Conservation (phyloP, 2,329 filamentous ascomycete genomes). For the Arthrinium phaeospermum region DNA sequence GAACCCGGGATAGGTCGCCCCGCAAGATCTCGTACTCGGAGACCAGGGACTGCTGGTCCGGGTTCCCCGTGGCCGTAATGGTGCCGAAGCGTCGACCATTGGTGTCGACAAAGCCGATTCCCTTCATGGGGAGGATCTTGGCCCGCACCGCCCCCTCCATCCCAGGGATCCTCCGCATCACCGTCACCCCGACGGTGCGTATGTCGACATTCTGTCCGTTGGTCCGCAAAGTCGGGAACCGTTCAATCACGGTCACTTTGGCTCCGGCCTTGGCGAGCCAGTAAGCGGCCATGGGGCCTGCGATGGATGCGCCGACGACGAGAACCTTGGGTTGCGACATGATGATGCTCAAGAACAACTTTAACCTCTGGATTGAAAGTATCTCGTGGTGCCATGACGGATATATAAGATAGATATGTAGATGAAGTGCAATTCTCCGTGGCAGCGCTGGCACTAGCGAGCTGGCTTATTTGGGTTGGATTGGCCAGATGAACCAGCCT, state of each 20-base stretch:
- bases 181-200: conserved; percentile 45
- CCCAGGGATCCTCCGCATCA: conserved; percentile 46
- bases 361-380: no score
- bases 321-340: conserved; percentile 28
- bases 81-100: conserved; percentile 44
- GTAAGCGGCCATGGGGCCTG: conserved; percentile 29
- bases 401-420: not conserved
- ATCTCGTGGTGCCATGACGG: not conserved
- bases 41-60: conserved; percentile 51
- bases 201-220: conserved; percentile 53
- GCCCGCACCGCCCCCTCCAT: conserved; percentile 42
- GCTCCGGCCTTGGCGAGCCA: conserved; percentile 1
- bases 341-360: not conserved
- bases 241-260: conserved; percentile 46
- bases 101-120: conserved; percentile 51
- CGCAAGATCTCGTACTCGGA: conserved; percentile 67
- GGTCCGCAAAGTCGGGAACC: conserved; percentile 41
- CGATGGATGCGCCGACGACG: conserved; percentile 30
- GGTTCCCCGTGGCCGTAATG: conserved; percentile 46
- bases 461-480: not conserved
- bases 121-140: conserved; percentile 53
- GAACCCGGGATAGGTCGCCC: conserved; percentile 55
- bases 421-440: not conserved
- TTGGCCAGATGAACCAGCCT: not conserved
- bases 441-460: no score